Evolutionary conservation across 2,329 filamentous ascomycete species (phyloP), one percentile per base, ranked within the genome.

Genomic region (Fusarium lyarnte): DNA sequence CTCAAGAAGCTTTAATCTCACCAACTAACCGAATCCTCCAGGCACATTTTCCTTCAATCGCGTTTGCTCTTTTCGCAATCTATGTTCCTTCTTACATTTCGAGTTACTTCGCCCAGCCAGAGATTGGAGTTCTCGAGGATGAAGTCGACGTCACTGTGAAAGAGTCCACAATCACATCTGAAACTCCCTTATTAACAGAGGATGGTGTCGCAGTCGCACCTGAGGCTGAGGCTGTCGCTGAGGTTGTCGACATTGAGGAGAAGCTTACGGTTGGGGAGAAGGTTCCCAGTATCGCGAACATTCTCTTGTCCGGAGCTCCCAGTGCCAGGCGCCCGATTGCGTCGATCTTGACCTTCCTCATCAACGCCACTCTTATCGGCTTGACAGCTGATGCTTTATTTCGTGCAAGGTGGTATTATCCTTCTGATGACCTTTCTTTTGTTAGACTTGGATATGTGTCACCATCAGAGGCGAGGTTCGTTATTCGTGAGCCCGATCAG

Each of bases 361-460:
- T 96, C 79, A 98, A 98, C 79, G 78, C 90, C 23, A 82, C 87
- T 6, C 84, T 96, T 43, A 86, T 94, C 10, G 84, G 88, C 13
- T 89, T 95, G 81, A 89, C 91, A 0, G 86, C 91, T 31, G 96
- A 99, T 80, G 88, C 95, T 42, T 86, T 97, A 19, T 94, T 93
- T 78, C 89, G 93, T 25, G 92, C 92, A 4, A 89, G 90, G 16
- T 81, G 91, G 66, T 87, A 92, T 38, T 87, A 97, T 80, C 90
- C 92, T 8, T 90, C 87, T 31, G 84, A 93, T 33, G 91, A 97
- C 72, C 84, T 97, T 16, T 93, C 94, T 0, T 97, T 99, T 80
- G 93, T 93, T 43, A 89, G 96, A 13, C 85, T 97, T 21, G 96
- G 96, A 31, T 95, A 95, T 79, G 92, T 98, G 33, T 97, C 94